Base-by-base conservation (phyloP, 495 filamentous ascomycete species). In the Penicillium manginii region DNA sequence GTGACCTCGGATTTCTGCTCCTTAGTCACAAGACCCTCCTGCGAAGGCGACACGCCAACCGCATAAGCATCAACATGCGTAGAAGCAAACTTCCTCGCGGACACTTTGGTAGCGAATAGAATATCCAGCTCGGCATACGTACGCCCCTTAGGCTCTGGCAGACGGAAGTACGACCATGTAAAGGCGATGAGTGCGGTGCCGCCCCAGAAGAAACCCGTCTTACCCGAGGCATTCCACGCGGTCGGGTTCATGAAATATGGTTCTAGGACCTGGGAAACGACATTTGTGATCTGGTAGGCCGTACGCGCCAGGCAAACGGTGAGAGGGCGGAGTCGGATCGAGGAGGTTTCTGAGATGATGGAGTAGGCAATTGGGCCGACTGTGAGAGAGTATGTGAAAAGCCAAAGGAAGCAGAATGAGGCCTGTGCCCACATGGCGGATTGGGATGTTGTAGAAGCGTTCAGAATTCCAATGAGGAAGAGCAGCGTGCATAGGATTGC, bases 311-410 rank as follows among this genome's bases (percentile, higher is more conserved):
- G 68, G 4, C 79, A 84, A 17, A 87, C 83, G 4, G 88, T 89
- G 74, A 90, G 84, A 51, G 84, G 82, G 29, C 88, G 84, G 15
- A 91, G 78, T 4, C 88, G 78, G 19, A 86, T 77, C 0, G 88
- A 86, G 2, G 87, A 86, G 5, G 86, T 77, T 61, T 91, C 89
- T n/a, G 85, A 80, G 19, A 91, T 86, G 40, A 91, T 79, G 6
- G 85, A 85, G 66, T 89, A 92, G 54, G 85, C 84, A 17, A 92
- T 84, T 1, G 88, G 89, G 0, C 89, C 89, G 8, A 92, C 82
- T 0, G 87, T 86, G 43, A 84, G 69, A 31, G 88, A 85, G 66
- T 91, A 92, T 14, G 81, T 78, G 60, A 90, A 73, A 1, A 87
- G 83, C 82, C 84, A 92, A 58, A 84, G 62, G 37, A 91, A 66